Evolutionary conservation across 257 asterid species (phyloP).

Genomic region (Henckelia pumila): DNA sequence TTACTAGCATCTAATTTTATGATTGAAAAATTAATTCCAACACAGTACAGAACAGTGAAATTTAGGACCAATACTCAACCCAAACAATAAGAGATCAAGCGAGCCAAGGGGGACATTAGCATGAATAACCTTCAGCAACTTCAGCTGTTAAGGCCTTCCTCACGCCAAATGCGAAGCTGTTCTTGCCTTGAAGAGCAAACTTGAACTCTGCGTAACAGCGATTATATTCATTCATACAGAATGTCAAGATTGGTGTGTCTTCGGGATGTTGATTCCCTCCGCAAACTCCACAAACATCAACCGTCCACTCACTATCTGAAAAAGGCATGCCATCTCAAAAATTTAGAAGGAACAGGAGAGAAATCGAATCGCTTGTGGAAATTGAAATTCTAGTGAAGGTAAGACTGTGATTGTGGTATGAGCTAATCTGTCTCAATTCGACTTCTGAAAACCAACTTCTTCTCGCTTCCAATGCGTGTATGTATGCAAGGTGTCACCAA

Average conservation of each 20-base stretch:
- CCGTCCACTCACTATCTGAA: slow-evolving; percentile 63
- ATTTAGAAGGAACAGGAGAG: slow-evolving; percentile 15
- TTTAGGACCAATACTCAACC: too few relatives aligned
- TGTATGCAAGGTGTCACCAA: too few relatives aligned
- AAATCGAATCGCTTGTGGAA: slow-evolving; percentile 1
- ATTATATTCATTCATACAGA: background rate
- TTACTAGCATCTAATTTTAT: too few relatives aligned
- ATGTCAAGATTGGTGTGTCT: background rate
- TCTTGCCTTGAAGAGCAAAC: slow-evolving; percentile 32
- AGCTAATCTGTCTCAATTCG: background rate
- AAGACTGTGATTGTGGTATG: background rate
- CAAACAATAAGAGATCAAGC: too few relatives aligned
- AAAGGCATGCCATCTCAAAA: slow-evolving; percentile 18
- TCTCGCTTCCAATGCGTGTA: background rate
- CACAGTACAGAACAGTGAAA: too few relatives aligned
- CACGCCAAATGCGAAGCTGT: slow-evolving; percentile 17
- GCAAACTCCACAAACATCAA: slow-evolving; percentile 62
- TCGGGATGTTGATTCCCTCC: slow-evolving; percentile 27
- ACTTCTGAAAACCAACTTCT: too few relatives aligned
- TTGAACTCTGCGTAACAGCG: slow-evolving; percentile 40
- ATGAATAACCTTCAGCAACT: too few relatives aligned
- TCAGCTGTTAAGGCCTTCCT: too few relatives aligned
- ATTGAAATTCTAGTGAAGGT: slow-evolving; percentile 1
- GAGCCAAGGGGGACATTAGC: too few relatives aligned
- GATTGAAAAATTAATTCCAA: too few relatives aligned